Evolutionary conservation across 495 filamentous ascomycete species (phyloP).

Genomic region (Penicillium goetzii): DNA sequence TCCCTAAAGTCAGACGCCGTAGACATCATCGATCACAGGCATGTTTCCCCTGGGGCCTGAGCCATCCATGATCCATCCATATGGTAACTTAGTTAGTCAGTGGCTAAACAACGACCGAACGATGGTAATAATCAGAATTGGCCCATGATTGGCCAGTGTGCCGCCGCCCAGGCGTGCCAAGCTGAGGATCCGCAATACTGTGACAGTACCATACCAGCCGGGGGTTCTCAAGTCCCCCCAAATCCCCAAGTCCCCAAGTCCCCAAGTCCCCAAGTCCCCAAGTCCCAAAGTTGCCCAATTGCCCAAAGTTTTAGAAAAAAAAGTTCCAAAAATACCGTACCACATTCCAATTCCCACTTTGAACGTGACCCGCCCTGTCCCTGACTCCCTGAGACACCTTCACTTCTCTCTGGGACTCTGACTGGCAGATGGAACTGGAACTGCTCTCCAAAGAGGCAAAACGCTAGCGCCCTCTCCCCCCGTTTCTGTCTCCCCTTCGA

Average conservation of each 20-base stretch:
- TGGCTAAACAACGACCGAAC: neutral
- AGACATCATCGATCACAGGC: constrained; percentile 12
- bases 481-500: neutral
- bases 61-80: no score
- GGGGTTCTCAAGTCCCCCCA: no score
- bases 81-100: neutral
- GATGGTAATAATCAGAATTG: neutral
- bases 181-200: neutral
- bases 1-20: neutral
- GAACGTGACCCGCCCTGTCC: constrained; percentile 6
- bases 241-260: neutral
- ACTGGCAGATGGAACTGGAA: neutral
- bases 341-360: constrained; percentile 9
- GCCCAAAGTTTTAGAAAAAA: no score
- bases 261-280: neutral
- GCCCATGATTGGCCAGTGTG: neutral
- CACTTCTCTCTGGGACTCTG: neutral
- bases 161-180: constrained; percentile 3
- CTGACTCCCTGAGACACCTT: constrained; percentile 9
- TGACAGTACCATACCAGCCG: constrained; percentile 5
- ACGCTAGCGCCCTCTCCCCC: constrained; percentile 1
- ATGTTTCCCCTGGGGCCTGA: neutral
- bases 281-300: neutral
- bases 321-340: constrained; percentile 7
- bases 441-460: constrained; percentile 7